These are phyloP conservation scores for Cadophora gregata DNA, from an alignment of 2,329 filamentous ascomycete genomes.

Conservation along the genomic window DNA sequence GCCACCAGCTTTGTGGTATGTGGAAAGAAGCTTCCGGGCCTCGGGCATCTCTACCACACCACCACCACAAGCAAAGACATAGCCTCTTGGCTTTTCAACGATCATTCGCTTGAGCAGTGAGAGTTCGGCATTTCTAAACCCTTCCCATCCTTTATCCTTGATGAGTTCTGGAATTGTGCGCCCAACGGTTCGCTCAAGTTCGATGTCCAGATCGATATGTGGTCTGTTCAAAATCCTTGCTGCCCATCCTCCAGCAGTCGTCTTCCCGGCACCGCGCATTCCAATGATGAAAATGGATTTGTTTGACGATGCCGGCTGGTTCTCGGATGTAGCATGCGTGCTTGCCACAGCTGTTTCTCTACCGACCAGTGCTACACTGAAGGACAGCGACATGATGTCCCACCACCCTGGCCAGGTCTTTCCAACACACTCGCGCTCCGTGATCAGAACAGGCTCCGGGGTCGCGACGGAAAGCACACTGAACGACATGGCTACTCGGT, in stretches of 20 bases:
- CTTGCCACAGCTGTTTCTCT: slow-evolving; percentile 55
- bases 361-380: slow-evolving; percentile 78
- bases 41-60: slow-evolving; percentile 88
- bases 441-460: slow-evolving; percentile 74
- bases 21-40: slow-evolving; percentile 75
- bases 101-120: slow-evolving; percentile 75
- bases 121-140: slow-evolving; percentile 82
- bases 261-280: slow-evolving; percentile 97
- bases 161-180: slow-evolving; percentile 89
- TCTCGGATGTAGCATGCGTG: slow-evolving; percentile 44
- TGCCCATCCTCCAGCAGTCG: slow-evolving; percentile 88
- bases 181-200: slow-evolving; percentile 76
- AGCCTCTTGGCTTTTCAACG: slow-evolving; percentile 72
- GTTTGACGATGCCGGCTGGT: slow-evolving; percentile 48
- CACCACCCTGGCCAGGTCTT: slow-evolving; percentile 99
- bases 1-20: slow-evolving; percentile 78
- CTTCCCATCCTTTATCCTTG: slow-evolving; percentile 79
- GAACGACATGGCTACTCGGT: slow-evolving; percentile 98
- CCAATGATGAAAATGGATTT: slow-evolving; percentile 92
- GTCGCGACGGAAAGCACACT: slow-evolving; percentile 81
- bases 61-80: slow-evolving; percentile 93
- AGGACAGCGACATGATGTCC: slow-evolving; percentile 83
- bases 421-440: slow-evolving; percentile 90
- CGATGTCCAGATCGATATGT: slow-evolving; percentile 85
- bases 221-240: slow-evolving; percentile 75